phyloP scores from a whole-genome alignment of 306 rosid species.

The Mucuna pruriens region DNA sequence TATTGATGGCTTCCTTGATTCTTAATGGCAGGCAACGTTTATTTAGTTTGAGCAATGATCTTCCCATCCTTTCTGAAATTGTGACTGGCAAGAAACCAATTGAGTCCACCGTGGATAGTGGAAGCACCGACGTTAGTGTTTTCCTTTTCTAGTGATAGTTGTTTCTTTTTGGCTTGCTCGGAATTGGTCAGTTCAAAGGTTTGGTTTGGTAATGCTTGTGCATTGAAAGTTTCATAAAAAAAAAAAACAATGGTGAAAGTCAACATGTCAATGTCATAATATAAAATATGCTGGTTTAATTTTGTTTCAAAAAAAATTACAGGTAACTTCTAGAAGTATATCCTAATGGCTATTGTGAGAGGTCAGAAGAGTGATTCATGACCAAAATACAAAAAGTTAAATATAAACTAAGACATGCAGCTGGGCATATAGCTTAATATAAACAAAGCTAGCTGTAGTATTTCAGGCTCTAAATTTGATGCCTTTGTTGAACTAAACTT shows the following conservation, averaged over 20 bases:
- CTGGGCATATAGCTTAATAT: too few species aligned
- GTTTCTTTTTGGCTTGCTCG: slow-evolving; percentile 8
- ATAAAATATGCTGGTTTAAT: background rate
- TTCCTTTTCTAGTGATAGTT: background rate
- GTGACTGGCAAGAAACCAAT: slow-evolving; percentile 72
- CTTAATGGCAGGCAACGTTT: slow-evolving; percentile 82
- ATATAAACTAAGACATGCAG: too few species aligned
- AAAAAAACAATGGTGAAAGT: background rate
- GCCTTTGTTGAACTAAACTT: too few species aligned
- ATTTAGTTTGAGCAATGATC: slow-evolving; percentile 90
- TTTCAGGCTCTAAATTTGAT: too few species aligned
- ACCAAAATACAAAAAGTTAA: background rate
- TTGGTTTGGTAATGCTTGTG: background rate
- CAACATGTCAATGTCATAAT: background rate
- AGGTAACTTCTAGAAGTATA: background rate
- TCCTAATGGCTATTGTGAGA: too few species aligned
- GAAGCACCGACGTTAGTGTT: slow-evolving; percentile 74
- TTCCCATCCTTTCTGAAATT: slow-evolving; percentile 91
- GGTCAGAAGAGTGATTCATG: too few species aligned
- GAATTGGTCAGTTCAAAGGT: background rate
- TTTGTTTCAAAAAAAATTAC: background rate
- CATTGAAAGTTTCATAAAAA: background rate
- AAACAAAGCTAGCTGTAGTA: too few species aligned
- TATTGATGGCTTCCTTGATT: slow-evolving; percentile 28
- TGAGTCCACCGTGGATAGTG: slow-evolving; percentile 75